A percentile compares a stretch with the other conserved stretches of the same genome.
These are phyloP conservation scores for Ampelocalamus luodianensis DNA, from an alignment of 176 grass and related monocot species.

Conservation along the genomic window DNA sequence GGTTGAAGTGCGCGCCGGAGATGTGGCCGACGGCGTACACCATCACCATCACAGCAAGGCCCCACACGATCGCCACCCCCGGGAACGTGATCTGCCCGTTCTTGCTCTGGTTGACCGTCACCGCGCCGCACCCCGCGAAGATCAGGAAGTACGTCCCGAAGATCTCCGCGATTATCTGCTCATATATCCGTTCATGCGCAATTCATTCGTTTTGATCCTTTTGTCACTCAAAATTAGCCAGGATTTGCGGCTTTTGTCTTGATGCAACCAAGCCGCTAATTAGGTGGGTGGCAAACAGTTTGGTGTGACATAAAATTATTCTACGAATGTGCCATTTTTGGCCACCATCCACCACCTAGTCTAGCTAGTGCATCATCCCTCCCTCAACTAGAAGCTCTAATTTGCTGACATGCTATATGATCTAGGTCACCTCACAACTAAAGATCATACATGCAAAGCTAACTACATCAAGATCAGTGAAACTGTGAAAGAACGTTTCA, in stretches of 20 bases:
- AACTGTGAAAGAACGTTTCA: background rate
- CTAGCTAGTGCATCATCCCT: background rate
- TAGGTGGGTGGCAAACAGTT: constrained; percentile 18
- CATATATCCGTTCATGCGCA: background rate
- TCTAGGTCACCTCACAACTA: background rate
- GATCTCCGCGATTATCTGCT: constrained; percentile 77
- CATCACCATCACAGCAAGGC: constrained; percentile 91
- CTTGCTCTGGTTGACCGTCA: constrained; percentile 75
- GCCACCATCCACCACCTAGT: background rate
- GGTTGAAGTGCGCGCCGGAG: constrained; percentile 98
- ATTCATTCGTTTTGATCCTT: background rate
- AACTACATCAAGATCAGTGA: background rate
- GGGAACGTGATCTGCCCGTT: constrained; percentile 86
- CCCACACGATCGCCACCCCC: constrained; percentile 86
- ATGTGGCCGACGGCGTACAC: constrained; percentile 94
- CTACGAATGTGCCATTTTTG: constrained; percentile 6
- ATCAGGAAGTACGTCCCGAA: constrained; percentile 94
- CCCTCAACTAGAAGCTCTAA: background rate
- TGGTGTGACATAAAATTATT: constrained; percentile 14
- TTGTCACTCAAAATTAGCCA: background rate
- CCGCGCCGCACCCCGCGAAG: constrained; percentile 85
- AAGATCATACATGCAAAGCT: background rate
- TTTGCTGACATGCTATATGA: background rate
- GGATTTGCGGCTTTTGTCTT: background rate
- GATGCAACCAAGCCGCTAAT: background rate